Evolutionary conservation across 208 protist genomes (phyloP).

Genomic region (Trypanosoma mega): DNA sequence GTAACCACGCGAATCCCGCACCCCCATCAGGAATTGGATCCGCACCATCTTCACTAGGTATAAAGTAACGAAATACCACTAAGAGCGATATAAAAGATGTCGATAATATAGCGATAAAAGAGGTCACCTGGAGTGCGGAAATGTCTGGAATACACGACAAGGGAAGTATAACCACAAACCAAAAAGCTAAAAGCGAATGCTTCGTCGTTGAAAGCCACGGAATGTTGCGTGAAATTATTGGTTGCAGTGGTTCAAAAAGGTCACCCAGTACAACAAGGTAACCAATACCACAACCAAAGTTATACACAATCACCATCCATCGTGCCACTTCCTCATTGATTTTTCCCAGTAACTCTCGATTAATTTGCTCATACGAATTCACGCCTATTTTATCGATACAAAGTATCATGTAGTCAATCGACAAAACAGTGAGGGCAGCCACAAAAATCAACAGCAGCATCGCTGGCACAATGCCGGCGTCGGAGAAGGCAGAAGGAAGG

Average conservation of each 20-base stretch:
- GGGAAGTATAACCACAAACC: conserved; percentile 63
- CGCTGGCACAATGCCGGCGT: conserved; percentile 53
- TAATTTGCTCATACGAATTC: conserved; percentile 80
- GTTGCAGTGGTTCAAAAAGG: conserved; percentile 60
- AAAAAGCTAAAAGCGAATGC: conserved; percentile 58
- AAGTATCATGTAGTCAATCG: conserved; percentile 67
- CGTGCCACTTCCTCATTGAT: conserved; percentile 49
- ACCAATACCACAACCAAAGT: conserved; percentile 51
- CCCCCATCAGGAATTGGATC: background rate
- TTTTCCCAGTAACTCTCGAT: conserved; percentile 52
- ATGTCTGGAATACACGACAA: conserved; percentile 67
- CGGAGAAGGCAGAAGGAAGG: conserved; percentile 63
- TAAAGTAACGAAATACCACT: conserved; percentile 70
- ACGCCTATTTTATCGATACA: conserved; percentile 56
- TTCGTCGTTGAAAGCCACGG: conserved; percentile 48
- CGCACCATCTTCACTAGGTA: conserved; percentile 23
- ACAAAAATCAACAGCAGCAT: conserved; percentile 47
- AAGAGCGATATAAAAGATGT: conserved; percentile 56
- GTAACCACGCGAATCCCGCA: conserved; percentile 33
- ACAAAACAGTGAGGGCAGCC: conserved; percentile 55
- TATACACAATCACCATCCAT: conserved; percentile 65
- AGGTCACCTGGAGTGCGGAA: conserved; percentile 46
- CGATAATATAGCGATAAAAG: conserved; percentile 62
- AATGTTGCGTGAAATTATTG: conserved; percentile 37
- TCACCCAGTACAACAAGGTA: conserved; percentile 69